Base-by-base conservation (phyloP, 1,284 basidiomycete genomes). In the Malassezia restricta region DNA sequence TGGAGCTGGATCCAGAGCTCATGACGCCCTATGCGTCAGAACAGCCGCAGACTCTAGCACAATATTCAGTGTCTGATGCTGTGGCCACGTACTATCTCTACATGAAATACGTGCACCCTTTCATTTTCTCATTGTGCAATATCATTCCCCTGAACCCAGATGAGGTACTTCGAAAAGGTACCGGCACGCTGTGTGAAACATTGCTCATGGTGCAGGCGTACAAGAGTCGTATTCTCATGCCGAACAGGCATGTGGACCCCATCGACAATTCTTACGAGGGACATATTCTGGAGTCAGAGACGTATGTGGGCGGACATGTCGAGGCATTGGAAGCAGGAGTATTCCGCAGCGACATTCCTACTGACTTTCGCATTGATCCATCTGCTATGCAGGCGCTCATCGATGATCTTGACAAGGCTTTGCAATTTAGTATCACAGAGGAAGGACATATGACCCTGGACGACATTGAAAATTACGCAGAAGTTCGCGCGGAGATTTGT, bases 51-150 rank as follows among this genome's bases (percentile, higher is more conserved):
- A 77, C 83, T 1, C 82, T 99, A 9, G 92, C 94, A 0, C 87
- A 92, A 68, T 99, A 99, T 75, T 98, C 94, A 63, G 94, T 99
- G 28, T 99, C 94, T 73, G 94, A 99, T 79, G 94, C 94, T 1
- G 94, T 98, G 5, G 94, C 94, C 20, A 98, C 94, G 1, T 98
- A 99, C 74, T 98, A 98, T 74, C 80, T 99, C 42, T 98, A 99
- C 78, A 98, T 98, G 94, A 99, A 98, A 87, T 98, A 99, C 72
- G 91, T 99, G 9, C 91, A 98, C 70, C 94, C 94, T 0, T 99
- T 99, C 80, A 90, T 98, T 67, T 99, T 99, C 77, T 98, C 92
- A 27, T 78, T 99, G 32, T 98, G 94, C 77, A 98, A 95, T 78
- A 98, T 98, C 74, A 98, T 99, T 66, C 94, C 94, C 14, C 80